Base-by-base conservation (phyloP, 202 grass and related monocot species). In the Sporobolus alterniflorus region DNA sequence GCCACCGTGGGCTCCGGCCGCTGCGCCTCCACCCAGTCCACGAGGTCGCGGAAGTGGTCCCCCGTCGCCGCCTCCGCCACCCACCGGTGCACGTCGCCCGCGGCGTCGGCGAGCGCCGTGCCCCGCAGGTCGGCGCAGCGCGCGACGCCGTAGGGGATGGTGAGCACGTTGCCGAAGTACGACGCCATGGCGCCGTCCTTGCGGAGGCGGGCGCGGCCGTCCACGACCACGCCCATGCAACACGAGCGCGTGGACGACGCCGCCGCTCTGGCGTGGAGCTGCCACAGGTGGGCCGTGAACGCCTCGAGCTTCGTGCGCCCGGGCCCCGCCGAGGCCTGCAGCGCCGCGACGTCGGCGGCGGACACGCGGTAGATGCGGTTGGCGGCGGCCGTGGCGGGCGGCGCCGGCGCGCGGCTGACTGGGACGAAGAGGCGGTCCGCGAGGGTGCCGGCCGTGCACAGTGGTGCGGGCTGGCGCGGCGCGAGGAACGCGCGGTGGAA, bases 241-340 rank as follows among this genome's bases (percentile, higher is more conserved):
- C 96, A 98, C 6, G 74, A 46, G 0, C 28, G 73, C 13, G 44
- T 26, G 11, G 81, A 29, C 0, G 55, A 4, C n/a, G n/a, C n/a
- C 3, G 85, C 80, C 7, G 87, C 87, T 31, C 33, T 81, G 60
- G 96, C 44, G 29, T 85, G 76, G 32, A 93, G 85, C 67, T 71
- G 66, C 96, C 93, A 98, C 22, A 98, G 79, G 67, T 89, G 85
- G 4, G 93, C 93, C 8, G 93, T 92, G 91, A 98, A 96, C 2
- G 85, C 83, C 88, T 93, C 93, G 9, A 98, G 9, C 77, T 92
- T 98, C 33, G 91, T 98, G 63, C 75, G 81, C 13, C 74, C 40
- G 6, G 60, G 17, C 43, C 89, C 84, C 6, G 89, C 77, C 34
- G 64, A 12, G 26, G 77, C 76, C 65, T 90, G 83, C 15, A 98